A percentile compares a stretch with the other conserved stretches of the same genome.
These are phyloP conservation scores for Mycena albidolilacea DNA, from an alignment of 768 basidiomycete genomes.

Conservation along the genomic window DNA sequence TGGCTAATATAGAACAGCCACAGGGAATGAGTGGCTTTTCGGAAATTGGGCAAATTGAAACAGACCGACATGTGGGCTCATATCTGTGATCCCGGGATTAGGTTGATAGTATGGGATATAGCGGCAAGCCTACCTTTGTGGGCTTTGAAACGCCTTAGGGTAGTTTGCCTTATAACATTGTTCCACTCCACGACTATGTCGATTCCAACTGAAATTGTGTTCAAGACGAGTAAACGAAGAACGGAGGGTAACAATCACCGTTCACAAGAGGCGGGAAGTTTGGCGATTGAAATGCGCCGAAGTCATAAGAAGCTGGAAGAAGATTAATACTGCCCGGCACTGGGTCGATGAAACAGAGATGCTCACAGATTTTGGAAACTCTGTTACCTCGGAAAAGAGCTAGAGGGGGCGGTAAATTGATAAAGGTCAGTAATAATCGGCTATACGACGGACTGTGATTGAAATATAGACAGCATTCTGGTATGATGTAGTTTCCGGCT, in stretches of 20 bases:
- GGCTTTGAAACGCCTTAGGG: slow-evolving; percentile 81
- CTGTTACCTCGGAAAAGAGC: slow-evolving; percentile 87
- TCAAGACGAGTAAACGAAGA: slow-evolving; percentile 24
- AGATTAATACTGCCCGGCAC: neutral
- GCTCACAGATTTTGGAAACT: slow-evolving; percentile 76
- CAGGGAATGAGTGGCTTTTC: neutral
- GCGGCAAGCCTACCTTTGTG: slow-evolving; percentile 72
- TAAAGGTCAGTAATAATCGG: neutral
- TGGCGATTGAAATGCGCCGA: slow-evolving; percentile 88
- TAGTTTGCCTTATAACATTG: slow-evolving; percentile 87
- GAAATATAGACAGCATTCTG: slow-evolving; percentile 92
- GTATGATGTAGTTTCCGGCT: slow-evolving; percentile 93
- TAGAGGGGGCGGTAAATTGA: neutral
- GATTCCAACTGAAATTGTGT: slow-evolving; percentile 76
- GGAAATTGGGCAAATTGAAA: slow-evolving; percentile 22
- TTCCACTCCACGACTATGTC: slow-evolving; percentile 93
- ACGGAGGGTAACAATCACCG: slow-evolving; percentile 57
- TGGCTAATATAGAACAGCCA: slow-evolving; percentile 63
- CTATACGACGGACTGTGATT: slow-evolving; percentile 68
- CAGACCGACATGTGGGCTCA: slow-evolving; percentile 88
- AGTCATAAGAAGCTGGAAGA: slow-evolving; percentile 73
- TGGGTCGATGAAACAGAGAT: neutral
- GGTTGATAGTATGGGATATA: neutral
- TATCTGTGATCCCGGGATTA: slow-evolving; percentile 59
- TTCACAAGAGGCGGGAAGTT: slow-evolving; percentile 88